phyloP scores from a whole-genome alignment of 2,329 filamentous ascomycete species.

The Colletotrichum acutatum region DNA sequence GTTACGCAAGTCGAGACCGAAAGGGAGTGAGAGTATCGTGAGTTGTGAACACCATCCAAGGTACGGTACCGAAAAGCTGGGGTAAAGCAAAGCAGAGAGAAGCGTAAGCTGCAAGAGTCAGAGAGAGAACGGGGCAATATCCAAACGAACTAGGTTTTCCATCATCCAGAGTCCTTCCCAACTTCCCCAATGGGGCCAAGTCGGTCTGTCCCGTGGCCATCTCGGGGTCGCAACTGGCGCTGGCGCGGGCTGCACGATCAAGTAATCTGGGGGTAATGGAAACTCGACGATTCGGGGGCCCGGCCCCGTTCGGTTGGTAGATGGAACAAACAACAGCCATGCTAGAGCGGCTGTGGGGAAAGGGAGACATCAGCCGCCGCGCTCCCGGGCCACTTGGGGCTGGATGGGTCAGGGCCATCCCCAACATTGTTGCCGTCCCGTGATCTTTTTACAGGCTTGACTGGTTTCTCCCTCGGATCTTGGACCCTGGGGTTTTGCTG shows the following conservation, averaged over 20 bases:
- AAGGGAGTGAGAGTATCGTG: neutral
- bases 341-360: conserved; percentile 26
- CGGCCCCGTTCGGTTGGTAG: neutral
- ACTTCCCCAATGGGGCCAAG: conserved; percentile 26
- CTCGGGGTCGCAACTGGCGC: neutral
- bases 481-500: neutral
- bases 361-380: conserved; percentile 23
- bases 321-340: neutral
- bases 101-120: neutral
- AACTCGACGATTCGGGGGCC: conserved; percentile 24
- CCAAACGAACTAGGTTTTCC: conserved; percentile 16
- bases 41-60: neutral
- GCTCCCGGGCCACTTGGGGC: conserved; percentile 32
- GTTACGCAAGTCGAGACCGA: neutral
- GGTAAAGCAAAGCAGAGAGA: neutral
- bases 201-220: conserved; percentile 36
- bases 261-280: conserved; percentile 40
- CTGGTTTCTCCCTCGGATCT: neutral
- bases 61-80: neutral
- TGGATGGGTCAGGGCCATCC: conserved; percentile 27
- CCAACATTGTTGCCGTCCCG: conserved; percentile 29
- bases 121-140: neutral
- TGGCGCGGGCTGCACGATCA: conserved; percentile 34
- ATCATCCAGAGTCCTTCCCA: neutral
- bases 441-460: conserved; percentile 24